Evolutionary conservation across 208 protist species (phyloP).

Genomic region (Histomonas meleagridis): DNA sequence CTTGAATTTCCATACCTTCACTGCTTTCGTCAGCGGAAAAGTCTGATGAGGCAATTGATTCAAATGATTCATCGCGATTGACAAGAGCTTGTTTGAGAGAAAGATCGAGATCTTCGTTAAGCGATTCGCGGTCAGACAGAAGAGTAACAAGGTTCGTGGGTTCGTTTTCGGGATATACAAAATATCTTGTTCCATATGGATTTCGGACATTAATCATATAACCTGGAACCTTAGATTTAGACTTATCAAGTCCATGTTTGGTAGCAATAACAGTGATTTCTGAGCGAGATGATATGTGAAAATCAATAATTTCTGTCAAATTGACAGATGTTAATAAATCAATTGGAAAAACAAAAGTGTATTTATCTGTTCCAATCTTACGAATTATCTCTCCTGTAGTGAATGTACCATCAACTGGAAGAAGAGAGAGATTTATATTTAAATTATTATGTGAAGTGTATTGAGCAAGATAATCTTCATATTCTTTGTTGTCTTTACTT

Average conservation of each 20-base stretch:
- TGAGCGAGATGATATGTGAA: neutral
- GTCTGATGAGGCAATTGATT: too few relatives aligned
- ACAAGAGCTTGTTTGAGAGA: too few relatives aligned
- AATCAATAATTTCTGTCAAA: neutral
- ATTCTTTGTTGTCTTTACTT: neutral
- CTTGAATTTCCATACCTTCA: neutral
- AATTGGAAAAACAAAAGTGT: conserved; percentile 4
- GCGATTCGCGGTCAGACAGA: neutral
- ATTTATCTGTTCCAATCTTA: neutral
- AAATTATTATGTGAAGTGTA: too few relatives aligned
- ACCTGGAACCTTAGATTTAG: neutral
- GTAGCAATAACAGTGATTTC: neutral
- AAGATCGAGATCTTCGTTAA: neutral
- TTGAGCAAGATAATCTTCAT: neutral
- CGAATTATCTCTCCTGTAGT: neutral
- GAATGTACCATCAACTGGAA: neutral
- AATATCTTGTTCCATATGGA: neutral
- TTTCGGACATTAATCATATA: too few relatives aligned
- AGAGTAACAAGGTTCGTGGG: neutral
- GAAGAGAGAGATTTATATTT: neutral
- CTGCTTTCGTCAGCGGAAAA: neutral
- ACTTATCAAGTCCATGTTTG: neutral
- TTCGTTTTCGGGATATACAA: neutral
- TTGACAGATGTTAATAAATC: neutral
- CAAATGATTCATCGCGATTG: neutral